These are phyloP conservation scores for Gracilaria gracilis DNA, from an alignment of 23 red algal species.

Conservation along the genomic window DNA sequence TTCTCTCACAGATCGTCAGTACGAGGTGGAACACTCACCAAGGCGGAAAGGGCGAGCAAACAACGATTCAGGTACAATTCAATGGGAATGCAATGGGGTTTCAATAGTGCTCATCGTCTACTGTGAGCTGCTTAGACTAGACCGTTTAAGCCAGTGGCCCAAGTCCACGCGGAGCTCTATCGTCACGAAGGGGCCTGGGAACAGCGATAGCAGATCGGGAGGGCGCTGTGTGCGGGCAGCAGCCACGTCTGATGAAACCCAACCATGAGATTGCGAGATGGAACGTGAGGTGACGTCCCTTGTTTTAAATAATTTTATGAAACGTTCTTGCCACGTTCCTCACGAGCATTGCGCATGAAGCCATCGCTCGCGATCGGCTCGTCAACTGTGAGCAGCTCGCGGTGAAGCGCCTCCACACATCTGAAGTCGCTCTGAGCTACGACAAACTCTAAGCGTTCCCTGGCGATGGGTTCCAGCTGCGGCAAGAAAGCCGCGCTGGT, in stretches of 20 bases:
- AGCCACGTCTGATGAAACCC: background rate
- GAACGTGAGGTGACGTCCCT: background rate
- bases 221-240: background rate
- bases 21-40: background rate
- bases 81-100: background rate
- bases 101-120: background rate
- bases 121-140: background rate
- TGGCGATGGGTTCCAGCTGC: background rate
- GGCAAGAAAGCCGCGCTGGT: background rate
- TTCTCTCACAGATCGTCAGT: background rate
- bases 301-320: background rate
- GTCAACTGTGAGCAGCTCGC: background rate
- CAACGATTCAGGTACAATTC: background rate
- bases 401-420: background rate
- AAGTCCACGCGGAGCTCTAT: too few species aligned
- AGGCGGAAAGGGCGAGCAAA: background rate
- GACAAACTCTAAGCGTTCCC: conserved; percentile 8
- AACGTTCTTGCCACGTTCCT: background rate
- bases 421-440: conserved; percentile 1
- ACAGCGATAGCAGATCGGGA: background rate
- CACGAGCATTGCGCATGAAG: background rate
- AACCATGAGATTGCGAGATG: background rate
- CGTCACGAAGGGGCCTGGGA: background rate
- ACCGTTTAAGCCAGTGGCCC: background rate
- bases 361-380: background rate